Evolutionary conservation across 768 basidiomycete genomes (phyloP), one percentile per base, ranked within the genome.

Genomic region (Stropharia rugosoannulata): DNA sequence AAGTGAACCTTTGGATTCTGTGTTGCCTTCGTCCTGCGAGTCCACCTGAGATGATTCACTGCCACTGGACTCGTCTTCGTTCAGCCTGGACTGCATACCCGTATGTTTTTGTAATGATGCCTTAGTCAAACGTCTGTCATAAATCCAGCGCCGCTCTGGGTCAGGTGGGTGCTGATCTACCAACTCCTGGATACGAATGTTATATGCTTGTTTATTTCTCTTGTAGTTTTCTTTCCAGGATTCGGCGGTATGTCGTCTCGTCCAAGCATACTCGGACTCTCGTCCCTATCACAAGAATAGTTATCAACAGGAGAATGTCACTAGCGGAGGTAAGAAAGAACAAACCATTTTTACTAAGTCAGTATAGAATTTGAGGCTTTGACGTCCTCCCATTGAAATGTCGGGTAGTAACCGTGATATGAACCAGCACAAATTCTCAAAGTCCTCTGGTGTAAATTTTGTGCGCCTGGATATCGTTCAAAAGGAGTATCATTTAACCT

Each of bases 201-300:
- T 70, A 37, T 81, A 71, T 13, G 54, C 42, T 0, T 42, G 51
- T 32, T 50, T 50, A 19, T 75, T 69, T 55, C 72, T 80, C 52
- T 75, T 80, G 57, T 81, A 81, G 12, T 75, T 71, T 44, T 78
- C 70, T 25, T 74, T 70, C 80, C 81, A 82, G 19, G 81, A 78
- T 52, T 75, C 64, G 59, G 69, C 68, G 5, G 78, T 62, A 63
- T 84, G 82, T 7, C 74, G 67, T 0, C 22, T 54, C 4, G 63
- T 74, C 81, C 81, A 84, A 0, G 37, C 47, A 51, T 66, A 73
- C 18, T 64, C 60, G 1, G 63, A 48, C 8, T 68, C 68, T 15
- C 64, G 49, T 1, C 58, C 44, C 7, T 56, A 59, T 68, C 70
- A 56, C 38, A 51, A 25, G 12, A 38, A 35, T 19, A 22, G 9